Percentiles rank a stretch among this genome's conserved stretches.
Evolutionary conservation across 2,329 filamentous ascomycete species (phyloP).

Genomic region (Verruconis gallopava): DNA sequence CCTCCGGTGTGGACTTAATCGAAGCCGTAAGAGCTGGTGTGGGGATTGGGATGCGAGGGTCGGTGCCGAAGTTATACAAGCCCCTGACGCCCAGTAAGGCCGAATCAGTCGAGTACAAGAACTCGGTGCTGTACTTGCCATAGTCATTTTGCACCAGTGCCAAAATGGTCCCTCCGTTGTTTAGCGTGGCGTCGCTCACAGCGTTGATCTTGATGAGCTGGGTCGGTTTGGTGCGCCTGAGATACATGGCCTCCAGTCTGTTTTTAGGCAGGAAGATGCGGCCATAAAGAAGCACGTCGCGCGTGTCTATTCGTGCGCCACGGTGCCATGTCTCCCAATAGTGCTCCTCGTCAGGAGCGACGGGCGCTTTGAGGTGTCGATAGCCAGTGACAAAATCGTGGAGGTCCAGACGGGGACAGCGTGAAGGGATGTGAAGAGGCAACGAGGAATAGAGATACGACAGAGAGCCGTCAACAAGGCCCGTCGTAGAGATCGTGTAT

Average conservation of each 20-base stretch:
- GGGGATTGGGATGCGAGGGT: conserved; percentile 33
- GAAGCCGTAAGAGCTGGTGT: conserved; percentile 14
- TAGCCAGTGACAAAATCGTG: conserved; percentile 72
- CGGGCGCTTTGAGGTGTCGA: conserved; percentile 57
- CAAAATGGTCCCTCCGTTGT: conserved; percentile 63
- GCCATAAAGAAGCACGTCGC: conserved; percentile 57
- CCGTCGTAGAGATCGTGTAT: conserved; percentile 70
- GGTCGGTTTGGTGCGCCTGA: conserved; percentile 63
- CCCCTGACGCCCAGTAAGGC: conserved; percentile 77
- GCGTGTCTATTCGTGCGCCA: conserved; percentile 33
- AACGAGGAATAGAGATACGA: conserved; percentile 92
- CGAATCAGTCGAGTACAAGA: conserved; percentile 83
- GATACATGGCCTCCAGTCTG: conserved; percentile 72
- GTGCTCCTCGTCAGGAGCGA: conserved; percentile 36
- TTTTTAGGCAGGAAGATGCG: conserved; percentile 73
- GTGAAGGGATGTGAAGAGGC: conserved; percentile 52
- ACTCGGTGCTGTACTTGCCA: conserved; percentile 79
- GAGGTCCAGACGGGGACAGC: conserved; percentile 64
- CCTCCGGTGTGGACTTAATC: conserved; percentile 13
- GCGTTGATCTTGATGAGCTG: conserved; percentile 69
- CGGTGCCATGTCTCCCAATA: conserved; percentile 43
- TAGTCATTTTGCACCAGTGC: conserved; percentile 68
- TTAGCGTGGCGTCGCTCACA: conserved; percentile 58
- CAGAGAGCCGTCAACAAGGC: conserved; percentile 89
- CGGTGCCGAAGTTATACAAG: conserved; percentile 85